Evolutionary conservation across 2,329 filamentous ascomycete genomes (phyloP).

Genomic region (Cercospora sp.): DNA sequence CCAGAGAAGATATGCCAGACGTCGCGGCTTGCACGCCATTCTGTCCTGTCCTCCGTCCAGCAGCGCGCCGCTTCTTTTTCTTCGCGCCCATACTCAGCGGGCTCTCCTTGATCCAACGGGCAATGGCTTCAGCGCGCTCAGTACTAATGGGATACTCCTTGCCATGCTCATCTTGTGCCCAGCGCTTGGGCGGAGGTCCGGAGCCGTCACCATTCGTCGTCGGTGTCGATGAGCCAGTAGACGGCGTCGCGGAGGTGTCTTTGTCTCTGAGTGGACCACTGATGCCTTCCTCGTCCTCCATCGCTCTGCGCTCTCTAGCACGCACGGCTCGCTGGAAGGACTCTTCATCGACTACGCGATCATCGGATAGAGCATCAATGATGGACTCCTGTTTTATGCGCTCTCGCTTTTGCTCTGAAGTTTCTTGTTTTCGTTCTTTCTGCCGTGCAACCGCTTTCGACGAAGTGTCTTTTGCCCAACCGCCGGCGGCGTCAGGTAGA

Average conservation of each 20-base stretch:
- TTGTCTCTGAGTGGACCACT: conserved; percentile 39
- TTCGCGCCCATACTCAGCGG: conserved; percentile 42
- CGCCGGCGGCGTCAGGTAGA: conserved; percentile 41
- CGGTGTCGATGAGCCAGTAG: conserved; percentile 13
- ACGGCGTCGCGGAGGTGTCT: conserved; percentile 12
- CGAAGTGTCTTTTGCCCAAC: conserved; percentile 36
- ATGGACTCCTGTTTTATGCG: conserved; percentile 65
- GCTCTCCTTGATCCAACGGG: conserved; percentile 64
- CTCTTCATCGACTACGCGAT: conserved; percentile 66
- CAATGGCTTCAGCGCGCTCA: conserved; percentile 67
- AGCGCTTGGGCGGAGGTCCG: conserved; percentile 52
- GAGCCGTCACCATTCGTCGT: conserved; percentile 11
- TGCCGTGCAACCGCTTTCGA: conserved; percentile 27
- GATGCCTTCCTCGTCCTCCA: conserved; percentile 56
- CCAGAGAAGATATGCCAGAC: conserved; percentile 20
- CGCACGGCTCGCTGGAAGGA: conserved; percentile 64
- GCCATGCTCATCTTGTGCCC: conserved; percentile 64
- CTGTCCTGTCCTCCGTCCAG: conserved; percentile 35
- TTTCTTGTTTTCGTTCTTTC: conserved; percentile 40
- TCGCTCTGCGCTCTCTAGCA: conserved; percentile 58
- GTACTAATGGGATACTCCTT: conserved; percentile 70
- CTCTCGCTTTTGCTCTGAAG: conserved; percentile 58
- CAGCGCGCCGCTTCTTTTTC: conserved; percentile 40
- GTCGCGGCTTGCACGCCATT: conserved; percentile 19
- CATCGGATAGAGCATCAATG: conserved; percentile 66